phyloP scores from a whole-genome alignment of 108 stramenopile genomes.

The Stephanodiscus triporus region DNA sequence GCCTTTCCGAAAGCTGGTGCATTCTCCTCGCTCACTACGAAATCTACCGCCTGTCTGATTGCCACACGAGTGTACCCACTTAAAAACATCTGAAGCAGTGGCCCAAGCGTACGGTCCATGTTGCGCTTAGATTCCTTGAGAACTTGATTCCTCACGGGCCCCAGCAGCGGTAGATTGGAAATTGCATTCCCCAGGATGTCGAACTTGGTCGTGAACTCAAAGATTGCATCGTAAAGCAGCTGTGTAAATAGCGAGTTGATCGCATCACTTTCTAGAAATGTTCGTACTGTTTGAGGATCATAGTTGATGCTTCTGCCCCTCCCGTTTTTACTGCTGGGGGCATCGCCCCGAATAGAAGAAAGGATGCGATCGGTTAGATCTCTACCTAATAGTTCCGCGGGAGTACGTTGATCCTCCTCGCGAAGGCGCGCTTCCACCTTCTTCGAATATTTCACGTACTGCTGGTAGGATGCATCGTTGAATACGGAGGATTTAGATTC shows the following conservation, averaged over 20 bases:
- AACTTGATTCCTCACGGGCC: constrained; percentile 73
- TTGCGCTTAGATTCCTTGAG: constrained; percentile 59
- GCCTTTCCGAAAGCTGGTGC: constrained; percentile 56
- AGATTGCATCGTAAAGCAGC: constrained; percentile 70
- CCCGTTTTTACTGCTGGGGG: neutral
- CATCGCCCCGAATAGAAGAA: constrained; percentile 41
- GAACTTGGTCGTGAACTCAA: constrained; percentile 65
- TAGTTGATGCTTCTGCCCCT: constrained; percentile 38
- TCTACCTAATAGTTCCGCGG: constrained; percentile 50
- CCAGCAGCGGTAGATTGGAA: constrained; percentile 58
- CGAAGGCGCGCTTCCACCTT: constrained; percentile 43
- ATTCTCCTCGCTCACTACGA: constrained; percentile 64
- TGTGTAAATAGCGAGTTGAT: constrained; percentile 63
- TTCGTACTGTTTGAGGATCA: constrained; percentile 58
- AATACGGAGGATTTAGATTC: constrained; percentile 30
- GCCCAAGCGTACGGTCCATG: constrained; percentile 66
- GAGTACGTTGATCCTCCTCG: constrained; percentile 49
- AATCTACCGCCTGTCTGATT: constrained; percentile 58
- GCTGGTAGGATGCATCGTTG: constrained; percentile 45
- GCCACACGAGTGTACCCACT: constrained; percentile 65
- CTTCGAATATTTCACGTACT: constrained; percentile 59
- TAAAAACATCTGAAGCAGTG: constrained; percentile 57
- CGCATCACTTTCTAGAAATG: constrained; percentile 66
- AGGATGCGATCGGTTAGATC: constrained; percentile 61
- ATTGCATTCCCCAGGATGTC: constrained; percentile 73